Evolutionary conservation across 192 early-diverging fungal genomes (phyloP), one percentile per base, ranked within the genome.

Genomic region (Rhizophagus clarus): DNA sequence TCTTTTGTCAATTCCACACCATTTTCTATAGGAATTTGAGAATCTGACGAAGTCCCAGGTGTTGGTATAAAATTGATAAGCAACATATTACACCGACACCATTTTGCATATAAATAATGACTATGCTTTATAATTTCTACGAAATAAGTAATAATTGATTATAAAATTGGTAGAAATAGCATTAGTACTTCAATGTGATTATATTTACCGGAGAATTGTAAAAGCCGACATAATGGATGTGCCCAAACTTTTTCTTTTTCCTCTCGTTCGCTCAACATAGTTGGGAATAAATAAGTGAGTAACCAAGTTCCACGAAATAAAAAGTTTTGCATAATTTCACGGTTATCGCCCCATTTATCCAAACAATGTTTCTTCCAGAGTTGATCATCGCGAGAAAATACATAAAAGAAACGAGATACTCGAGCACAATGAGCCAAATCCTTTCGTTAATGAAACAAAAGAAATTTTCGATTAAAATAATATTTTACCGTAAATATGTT

Each of bases 21-120:
- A 63, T 85, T 72, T 37, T 83, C 84, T 11, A 83, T n/a, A 32
- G 81, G 78, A 28, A 83, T 70, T 14, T 69, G 51, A 7, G 72
- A 40, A 15, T 71, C 22, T 40, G 75, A 49, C 60, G n/a, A 76
- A 72, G 9, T 24, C 42, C 8, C 29, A 28, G 82, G 80, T 17
- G 82, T 79, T 60, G 82, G 84, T 66, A 80, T 79, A 66, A 85
- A 85, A 34, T 85, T 78, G 11, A 80, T 82, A 70, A 85, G 77
- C 72, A 75, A 85, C 76, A 83, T 81, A 66, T 74, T 83, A 68
- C 84, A 80, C 22, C 82, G 37, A 42, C 63, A 49, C 84, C 84
- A 85, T 40, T 85, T 81, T 60, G 71, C 73, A 37, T 80, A 72
- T 14, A 85, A 62, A 60, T 80, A 83, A 11, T 80, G 78, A n/a